These are phyloP conservation scores for Arabidopsis thaliana DNA, from an alignment of 345 rosid genomes.

Conservation along the genomic window DNA sequence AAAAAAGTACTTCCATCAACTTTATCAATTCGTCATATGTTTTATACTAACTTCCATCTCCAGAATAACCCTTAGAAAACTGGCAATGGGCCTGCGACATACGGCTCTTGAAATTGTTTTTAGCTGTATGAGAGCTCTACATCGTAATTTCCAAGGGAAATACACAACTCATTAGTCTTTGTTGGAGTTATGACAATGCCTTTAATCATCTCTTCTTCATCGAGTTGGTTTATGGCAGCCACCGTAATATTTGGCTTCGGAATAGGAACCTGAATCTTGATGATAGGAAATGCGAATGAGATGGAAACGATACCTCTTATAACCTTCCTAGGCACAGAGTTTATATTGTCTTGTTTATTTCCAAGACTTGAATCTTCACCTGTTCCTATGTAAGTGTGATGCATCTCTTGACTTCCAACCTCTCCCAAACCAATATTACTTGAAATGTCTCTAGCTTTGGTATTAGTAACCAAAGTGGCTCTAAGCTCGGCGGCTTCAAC, in stretches of 20 bases:
- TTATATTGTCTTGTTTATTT: constrained; percentile 4
- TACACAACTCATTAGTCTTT: constrained; percentile 19
- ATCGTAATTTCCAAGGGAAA: constrained; percentile 8
- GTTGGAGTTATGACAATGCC: constrained; percentile 24
- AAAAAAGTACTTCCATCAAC: no score
- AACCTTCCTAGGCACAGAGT: not conserved
- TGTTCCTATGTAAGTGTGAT: constrained; percentile 24
- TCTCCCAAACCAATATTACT: constrained; percentile 26
- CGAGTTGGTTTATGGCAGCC: constrained; percentile 1
- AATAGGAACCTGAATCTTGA: constrained; percentile 25
- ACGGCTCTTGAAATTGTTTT: not conserved
- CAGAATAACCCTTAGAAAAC: constrained; percentile 12
- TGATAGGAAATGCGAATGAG: constrained; percentile 30
- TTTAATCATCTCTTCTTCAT: constrained; percentile 14
- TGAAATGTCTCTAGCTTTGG: constrained; percentile 3
- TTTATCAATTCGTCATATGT: not conserved
- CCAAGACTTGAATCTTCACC: not conserved
- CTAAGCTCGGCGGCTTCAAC: constrained; percentile 10
- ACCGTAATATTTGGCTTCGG: not conserved
- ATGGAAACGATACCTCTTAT: constrained; percentile 18
- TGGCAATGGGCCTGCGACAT: constrained; percentile 19
- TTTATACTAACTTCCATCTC: not conserved
- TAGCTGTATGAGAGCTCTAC: constrained; percentile 10
- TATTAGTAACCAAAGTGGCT: constrained; percentile 16
- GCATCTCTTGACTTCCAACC: constrained; percentile 11